Conservation (phyloP, 2,329 filamentous ascomycete species). For the Aspergillus awamori region DNA sequence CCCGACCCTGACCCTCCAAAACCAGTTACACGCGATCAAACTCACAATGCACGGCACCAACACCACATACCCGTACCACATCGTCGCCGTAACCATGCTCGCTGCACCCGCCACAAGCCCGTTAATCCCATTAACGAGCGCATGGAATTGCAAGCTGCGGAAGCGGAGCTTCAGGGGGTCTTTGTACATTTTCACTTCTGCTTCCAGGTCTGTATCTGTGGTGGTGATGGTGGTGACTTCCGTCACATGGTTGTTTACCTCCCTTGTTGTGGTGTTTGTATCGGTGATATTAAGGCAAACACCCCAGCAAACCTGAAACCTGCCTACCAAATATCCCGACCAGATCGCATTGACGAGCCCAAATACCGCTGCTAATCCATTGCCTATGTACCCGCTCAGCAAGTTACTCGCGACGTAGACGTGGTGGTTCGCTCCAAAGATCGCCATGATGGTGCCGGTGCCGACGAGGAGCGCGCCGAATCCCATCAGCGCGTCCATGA, state of each 20-base stretch:
- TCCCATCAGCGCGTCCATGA: conserved; percentile 57
- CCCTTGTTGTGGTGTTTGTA: conserved; percentile 10
- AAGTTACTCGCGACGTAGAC: conserved; percentile 56
- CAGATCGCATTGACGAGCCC: conserved; percentile 55
- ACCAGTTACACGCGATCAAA: conserved; percentile 52
- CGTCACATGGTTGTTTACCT: too few relatives aligned
- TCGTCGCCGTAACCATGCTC: conserved; percentile 54
- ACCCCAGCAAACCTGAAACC: conserved; percentile 31
- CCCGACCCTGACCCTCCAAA: conserved; percentile 53
- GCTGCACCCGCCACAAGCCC: conserved; percentile 54
- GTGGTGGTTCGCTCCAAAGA: conserved; percentile 49
- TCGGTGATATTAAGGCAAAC: conserved; percentile 34
- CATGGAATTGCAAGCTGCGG: conserved; percentile 50
- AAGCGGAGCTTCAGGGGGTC: conserved; percentile 42
- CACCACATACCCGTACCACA: conserved; percentile 58
- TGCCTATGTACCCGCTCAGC: conserved; percentile 60
- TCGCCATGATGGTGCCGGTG: conserved; percentile 57
- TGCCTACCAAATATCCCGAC: conserved; percentile 49
- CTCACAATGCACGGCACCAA: conserved; percentile 55
- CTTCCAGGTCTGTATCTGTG: neutral
- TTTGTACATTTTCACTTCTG: conserved; percentile 22
- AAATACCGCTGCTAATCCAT: conserved; percentile 53
- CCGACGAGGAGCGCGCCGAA: conserved; percentile 55
- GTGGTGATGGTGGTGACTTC: too few relatives aligned
- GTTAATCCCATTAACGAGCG: conserved; percentile 48